Conservation (phyloP, 768 basidiomycete genomes). For the Tulasnella sp. region DNA sequence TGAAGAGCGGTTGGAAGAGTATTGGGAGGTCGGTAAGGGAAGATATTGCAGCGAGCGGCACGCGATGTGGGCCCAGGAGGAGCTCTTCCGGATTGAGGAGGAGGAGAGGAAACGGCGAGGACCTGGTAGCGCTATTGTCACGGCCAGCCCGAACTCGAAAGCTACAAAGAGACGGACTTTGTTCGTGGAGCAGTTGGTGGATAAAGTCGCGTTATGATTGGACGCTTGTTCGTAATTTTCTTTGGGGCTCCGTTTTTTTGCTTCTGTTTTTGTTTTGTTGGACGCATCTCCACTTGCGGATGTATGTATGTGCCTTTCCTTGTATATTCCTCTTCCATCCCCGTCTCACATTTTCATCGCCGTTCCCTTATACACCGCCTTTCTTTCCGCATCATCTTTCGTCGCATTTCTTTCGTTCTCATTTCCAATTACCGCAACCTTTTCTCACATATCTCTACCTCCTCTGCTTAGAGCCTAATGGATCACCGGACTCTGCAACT, state of each 20-base stretch:
- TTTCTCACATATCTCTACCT: too few species aligned
- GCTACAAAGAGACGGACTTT: conserved; percentile 70
- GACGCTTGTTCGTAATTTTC: background rate
- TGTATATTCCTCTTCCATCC: too few species aligned
- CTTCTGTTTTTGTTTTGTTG: background rate
- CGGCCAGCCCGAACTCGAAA: conserved; percentile 27
- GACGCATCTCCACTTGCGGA: background rate
- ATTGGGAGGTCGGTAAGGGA: conserved; percentile 73
- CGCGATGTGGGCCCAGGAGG: conserved; percentile 30
- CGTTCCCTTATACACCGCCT: too few species aligned
- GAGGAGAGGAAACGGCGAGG: conserved; percentile 2
- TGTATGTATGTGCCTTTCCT: too few species aligned
- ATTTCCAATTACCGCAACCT: too few species aligned
- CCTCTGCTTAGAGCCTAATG: too few species aligned
- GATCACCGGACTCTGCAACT: too few species aligned
- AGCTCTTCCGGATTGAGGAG: conserved; percentile 4
- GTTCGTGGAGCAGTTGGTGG: conserved; percentile 47
- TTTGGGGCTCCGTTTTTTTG: background rate
- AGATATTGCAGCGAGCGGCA: conserved; percentile 82
- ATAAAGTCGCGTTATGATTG: conserved; percentile 8
- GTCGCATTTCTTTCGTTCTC: too few species aligned
- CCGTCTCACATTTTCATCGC: too few species aligned
- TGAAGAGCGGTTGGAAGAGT: conserved; percentile 52
- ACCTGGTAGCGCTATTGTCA: background rate
- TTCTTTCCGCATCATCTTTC: too few species aligned